Evolutionary conservation across 2,329 filamentous ascomycete genomes (phyloP), one percentile per base, ranked within the genome.

Genomic region (Colletotrichum abscissum): DNA sequence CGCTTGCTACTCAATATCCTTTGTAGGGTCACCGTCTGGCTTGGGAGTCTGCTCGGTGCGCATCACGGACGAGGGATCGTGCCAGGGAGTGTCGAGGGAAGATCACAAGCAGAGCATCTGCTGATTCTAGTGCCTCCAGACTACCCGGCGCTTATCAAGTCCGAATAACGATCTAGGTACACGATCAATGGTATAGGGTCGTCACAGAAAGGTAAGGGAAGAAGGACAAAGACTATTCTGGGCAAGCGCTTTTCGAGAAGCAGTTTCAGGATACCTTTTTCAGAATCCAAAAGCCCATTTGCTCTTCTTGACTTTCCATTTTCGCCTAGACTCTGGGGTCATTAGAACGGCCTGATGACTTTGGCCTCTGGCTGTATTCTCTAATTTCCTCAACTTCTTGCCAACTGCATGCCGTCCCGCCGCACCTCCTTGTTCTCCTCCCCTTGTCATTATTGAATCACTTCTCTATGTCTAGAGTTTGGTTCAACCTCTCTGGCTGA

Each of bases 261-360:
- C 55, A 52, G 73, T 75, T 75, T 75, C 73, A 75, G 73, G 70
- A 66, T 71, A 42, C 65, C 56, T 46, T 35, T 57, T 63, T 67
- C 56, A 55, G 46, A 24, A 55, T 70, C 70, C 46, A 42, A 52
- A 62, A 59, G 49, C 52, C 57, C 66, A 33, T 58, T 42, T 74
- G 28, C 28, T 49, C 42, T 60, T 64, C 35, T 59, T 26, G 46
- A 19, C 52, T 54, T 69, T 62, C 64, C 64, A 46, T 52, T 64
- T 28, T 65, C 60, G 46, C 46, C 60, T 66, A 30, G 26, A 42
- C 46, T 30, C 38, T 33, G 49, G 62, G 59, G 28, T 52, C 58
- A 38, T 60, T 60, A 46, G 62, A 30, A 73, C 56, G 38, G 60
- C 67, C 52, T 70, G 70, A 70, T 73, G 70, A 70, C 65, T 28